Conservation (phyloP, 805 yeast genomes). For the Teunomyces atbi region DNA sequence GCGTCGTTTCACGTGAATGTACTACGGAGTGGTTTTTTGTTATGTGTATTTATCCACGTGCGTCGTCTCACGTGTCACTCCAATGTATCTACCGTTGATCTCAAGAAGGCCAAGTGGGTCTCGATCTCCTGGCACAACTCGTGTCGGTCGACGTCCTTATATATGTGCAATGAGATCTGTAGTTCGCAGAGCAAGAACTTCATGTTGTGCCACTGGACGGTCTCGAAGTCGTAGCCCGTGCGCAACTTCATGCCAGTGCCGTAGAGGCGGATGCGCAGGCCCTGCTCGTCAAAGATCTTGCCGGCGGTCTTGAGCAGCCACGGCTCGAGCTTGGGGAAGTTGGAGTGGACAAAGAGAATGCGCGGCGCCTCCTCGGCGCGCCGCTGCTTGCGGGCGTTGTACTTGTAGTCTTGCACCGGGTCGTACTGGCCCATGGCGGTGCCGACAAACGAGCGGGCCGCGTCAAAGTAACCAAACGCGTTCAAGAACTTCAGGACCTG, state of each 20-base stretch:
- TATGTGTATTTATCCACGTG: background rate
- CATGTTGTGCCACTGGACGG: slow-evolving; percentile 60
- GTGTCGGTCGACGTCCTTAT: slow-evolving; percentile 37
- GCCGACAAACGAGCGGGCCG: slow-evolving; percentile 49
- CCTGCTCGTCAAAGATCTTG: slow-evolving; percentile 40
- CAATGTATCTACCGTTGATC: slow-evolving; percentile 33
- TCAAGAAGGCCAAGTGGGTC: slow-evolving; percentile 45
- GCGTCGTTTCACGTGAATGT: background rate
- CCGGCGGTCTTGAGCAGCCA: slow-evolving; percentile 47
- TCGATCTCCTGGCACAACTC: slow-evolving; percentile 52
- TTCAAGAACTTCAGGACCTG: slow-evolving; percentile 52
- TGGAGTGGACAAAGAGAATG: slow-evolving; percentile 60
- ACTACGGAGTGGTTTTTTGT: background rate
- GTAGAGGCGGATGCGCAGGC: slow-evolving; percentile 53
- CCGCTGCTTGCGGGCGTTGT: slow-evolving; percentile 8
- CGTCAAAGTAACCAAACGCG: slow-evolving; percentile 48
- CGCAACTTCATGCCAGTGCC: slow-evolving; percentile 54
- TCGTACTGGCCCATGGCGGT: slow-evolving; percentile 77
- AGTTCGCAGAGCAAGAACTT: slow-evolving; percentile 51
- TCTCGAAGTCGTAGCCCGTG: slow-evolving; percentile 57
- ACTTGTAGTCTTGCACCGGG: slow-evolving; percentile 57
- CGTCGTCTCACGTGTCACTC: slow-evolving; percentile 19
- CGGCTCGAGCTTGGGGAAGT: slow-evolving; percentile 67
- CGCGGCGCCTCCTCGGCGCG: slow-evolving; percentile 18
- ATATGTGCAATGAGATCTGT: slow-evolving; percentile 44